phyloP scores from a whole-genome alignment of 164 flowering plant genomes.

The Aristolochia fimbriata region DNA sequence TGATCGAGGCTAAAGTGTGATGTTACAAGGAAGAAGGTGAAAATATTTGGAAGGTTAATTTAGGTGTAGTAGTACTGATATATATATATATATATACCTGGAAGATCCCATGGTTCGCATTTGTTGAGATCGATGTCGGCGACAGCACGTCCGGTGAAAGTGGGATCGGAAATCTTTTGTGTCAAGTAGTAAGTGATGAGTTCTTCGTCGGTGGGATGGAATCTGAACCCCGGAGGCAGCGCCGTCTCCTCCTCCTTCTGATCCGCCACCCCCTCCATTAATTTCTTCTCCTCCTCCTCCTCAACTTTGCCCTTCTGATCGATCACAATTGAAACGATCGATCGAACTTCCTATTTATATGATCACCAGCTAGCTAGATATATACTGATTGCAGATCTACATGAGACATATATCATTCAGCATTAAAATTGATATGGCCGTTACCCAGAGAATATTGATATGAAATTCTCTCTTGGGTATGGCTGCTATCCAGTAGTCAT shows the following conservation, averaged over 20 bases:
- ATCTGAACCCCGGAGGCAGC: constrained; percentile 71
- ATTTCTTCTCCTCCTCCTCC: no score
- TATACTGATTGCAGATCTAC: no score
- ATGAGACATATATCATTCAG: no score
- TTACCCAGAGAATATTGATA: no score
- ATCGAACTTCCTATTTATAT: no score
- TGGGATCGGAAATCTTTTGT: constrained; percentile 65
- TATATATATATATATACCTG: constrained; percentile 43
- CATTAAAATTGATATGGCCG: no score
- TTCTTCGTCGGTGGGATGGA: constrained; percentile 77
- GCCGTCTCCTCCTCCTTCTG: constrained; percentile 29
- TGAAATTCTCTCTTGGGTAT: no score
- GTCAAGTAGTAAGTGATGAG: constrained; percentile 61
- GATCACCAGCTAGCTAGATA: no score
- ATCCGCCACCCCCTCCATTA: not conserved
- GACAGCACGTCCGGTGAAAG: constrained; percentile 57
- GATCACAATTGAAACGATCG: no score
- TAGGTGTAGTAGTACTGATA: no score
- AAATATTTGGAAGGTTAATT: not conserved
- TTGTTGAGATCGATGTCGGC: constrained; percentile 88
- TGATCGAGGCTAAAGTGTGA: not conserved
- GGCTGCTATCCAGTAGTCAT: no score
- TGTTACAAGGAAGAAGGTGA: not conserved
- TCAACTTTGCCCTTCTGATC: no score
- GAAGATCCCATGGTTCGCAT: constrained; percentile 91